A percentile compares a stretch with the other conserved stretches of the same genome.
Evolutionary conservation across 345 rosid species (phyloP).

Genomic region (Balakata baccata): DNA sequence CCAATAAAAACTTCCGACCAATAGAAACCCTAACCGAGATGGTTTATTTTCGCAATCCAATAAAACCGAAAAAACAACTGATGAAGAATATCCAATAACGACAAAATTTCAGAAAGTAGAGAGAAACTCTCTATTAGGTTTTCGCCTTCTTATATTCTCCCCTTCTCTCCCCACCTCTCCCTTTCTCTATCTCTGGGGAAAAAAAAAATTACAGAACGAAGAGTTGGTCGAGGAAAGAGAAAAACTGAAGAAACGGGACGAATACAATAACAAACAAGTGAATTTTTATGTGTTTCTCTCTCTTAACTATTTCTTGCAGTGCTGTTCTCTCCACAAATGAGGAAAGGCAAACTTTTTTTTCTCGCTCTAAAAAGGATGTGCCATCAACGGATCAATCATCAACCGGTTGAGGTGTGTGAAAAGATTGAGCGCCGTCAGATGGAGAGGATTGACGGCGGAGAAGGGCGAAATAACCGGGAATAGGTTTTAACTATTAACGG

Average conservation of each 20-base stretch:
- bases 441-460: constrained; percentile 23
- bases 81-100: background rate
- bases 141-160: background rate
- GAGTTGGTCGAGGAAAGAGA: constrained; percentile 33
- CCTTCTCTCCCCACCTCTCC: constrained; percentile 19
- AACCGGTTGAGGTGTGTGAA: constrained; percentile 20
- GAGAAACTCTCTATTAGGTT: constrained; percentile 20
- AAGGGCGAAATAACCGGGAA: constrained; percentile 29
- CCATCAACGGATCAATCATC: background rate
- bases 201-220: background rate
- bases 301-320: constrained; percentile 7
- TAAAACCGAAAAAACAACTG: background rate
- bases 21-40: constrained; percentile 51
- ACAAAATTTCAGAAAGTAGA: background rate
- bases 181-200: background rate
- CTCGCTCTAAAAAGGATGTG: background rate
- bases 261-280: constrained; percentile 23
- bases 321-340: background rate
- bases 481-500: constrained; percentile 16
- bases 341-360: background rate
- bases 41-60: constrained; percentile 19
- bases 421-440: constrained; percentile 9
- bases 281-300: constrained; percentile 21
- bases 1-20: background rate
- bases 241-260: constrained; percentile 23